A percentile compares a stretch with the other conserved stretches of the same genome.
Conservation (phyloP, 169 alveolate genomes). For the Cryptosporidium meleagridis region DNA sequence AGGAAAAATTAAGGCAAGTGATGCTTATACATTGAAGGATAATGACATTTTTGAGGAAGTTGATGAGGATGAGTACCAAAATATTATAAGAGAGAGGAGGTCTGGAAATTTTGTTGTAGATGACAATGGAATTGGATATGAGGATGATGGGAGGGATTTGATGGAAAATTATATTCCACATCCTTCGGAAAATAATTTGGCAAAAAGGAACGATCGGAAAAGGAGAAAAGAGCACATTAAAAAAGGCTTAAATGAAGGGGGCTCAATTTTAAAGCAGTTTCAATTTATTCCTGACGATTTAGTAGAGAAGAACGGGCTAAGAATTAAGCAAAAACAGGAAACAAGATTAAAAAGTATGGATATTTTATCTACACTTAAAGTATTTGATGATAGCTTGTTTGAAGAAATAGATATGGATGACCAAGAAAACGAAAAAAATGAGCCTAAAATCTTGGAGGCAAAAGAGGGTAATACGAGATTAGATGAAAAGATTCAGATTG, state of each 20-base stretch:
- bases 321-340: background rate
- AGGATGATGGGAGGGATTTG: constrained; percentile 68
- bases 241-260: background rate
- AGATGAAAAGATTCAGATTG: background rate
- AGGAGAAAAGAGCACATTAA: background rate
- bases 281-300: constrained; percentile 20
- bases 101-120: constrained; percentile 53
- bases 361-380: constrained; percentile 14
- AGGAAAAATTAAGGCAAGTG: constrained; percentile 64
- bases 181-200: background rate
- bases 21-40: constrained; percentile 43
- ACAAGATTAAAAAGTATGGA: background rate
- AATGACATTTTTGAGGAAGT: constrained; percentile 52
- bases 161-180: constrained; percentile 46
- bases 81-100: constrained; percentile 39
- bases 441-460: background rate
- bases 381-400: constrained; percentile 18
- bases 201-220: constrained; percentile 2
- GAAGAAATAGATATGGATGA: constrained; percentile 12
- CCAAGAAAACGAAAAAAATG: background rate
- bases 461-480: background rate
- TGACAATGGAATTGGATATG: constrained; percentile 68
- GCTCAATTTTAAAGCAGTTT: constrained; percentile 46
- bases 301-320: background rate
- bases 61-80: constrained; percentile 63